Base-by-base conservation (phyloP, 345 rosid species). In the Rubroshorea leprosula region DNA sequence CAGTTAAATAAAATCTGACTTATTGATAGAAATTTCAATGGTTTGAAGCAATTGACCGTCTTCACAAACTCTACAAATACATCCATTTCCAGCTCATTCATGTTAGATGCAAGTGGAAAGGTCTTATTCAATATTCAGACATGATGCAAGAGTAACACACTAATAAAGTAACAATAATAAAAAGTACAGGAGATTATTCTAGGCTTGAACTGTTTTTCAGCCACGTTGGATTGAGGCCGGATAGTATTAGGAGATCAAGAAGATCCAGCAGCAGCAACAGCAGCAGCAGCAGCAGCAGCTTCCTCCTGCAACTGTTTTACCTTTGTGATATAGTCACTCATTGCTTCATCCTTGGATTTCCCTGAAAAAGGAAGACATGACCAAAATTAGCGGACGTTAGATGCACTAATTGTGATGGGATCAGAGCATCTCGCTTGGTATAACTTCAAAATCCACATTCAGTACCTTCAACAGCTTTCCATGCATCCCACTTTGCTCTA, bases 401-500 rank as follows among this genome's bases (percentile, higher is more conserved):
- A n/a, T n/a, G n/a, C 41, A 35, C 41, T 35, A 35, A 35, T 1
- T 35, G 3, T 35, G 1, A 35, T 13, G 41, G 11, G 41, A 3
- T 10, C 31, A 27, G 31, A 4, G 31, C 31, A 27, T 27, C 4
- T 27, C 31, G 45, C 15, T 2, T 39, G 16, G 3, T 39, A 7
- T 1, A 39, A 39, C 45, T 39, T 2, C 16, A 39, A 39, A 27
- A 39, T 39, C 2, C 8, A 39, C 6, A 44, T 13, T 14, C 43
- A 23, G 16, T 60, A 89, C 99, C 88, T 83, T 93, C 96, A 68
- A 83, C 92, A 44, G 85, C 81, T 81, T 93, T 93, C 99, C 97
- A 93, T 21, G 97, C 96, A 67, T 93, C 99, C 99, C 99, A 93
- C 78, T 93, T 93, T 0, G 89, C 87, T 62, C 81, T 82, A 16